These are phyloP conservation scores for Zygnema cylindricum DNA, from an alignment of 139 green algal species.

Conservation along the genomic window DNA sequence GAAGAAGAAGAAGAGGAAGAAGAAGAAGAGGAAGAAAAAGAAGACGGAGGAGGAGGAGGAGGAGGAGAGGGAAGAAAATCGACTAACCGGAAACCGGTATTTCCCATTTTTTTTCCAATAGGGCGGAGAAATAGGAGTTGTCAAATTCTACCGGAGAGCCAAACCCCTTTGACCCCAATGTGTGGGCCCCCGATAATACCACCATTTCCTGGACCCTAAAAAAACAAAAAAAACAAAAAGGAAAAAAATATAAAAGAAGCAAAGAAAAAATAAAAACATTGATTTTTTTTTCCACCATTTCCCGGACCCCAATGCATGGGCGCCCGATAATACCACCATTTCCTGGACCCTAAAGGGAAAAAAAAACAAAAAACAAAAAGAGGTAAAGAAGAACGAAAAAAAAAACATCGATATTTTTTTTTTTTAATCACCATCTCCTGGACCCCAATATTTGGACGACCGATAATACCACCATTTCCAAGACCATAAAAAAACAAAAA, in stretches of 20 bases:
- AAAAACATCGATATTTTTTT: too few species aligned
- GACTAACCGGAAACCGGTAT: not conserved
- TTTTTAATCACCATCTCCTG: too few species aligned
- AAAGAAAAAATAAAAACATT: not conserved
- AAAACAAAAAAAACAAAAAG: conserved; percentile 4
- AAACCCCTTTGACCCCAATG: conserved; percentile 87
- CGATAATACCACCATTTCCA: too few species aligned
- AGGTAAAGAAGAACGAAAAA: too few species aligned
- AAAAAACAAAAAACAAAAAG: too few species aligned
- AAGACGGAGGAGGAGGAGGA: not conserved
- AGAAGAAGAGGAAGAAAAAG: too few species aligned
- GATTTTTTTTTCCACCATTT: not conserved
- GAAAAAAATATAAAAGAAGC: not conserved
- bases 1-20: too few species aligned
- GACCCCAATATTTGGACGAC: too few species aligned
- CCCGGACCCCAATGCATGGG: conserved; percentile 79
- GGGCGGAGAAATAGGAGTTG: conserved; percentile 85
- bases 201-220: conserved; percentile 68
- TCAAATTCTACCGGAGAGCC: conserved; percentile 89
- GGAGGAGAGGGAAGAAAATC: not conserved
- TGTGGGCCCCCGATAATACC: conserved; percentile 78
- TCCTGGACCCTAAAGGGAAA: conserved; percentile 36
- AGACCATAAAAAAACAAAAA: too few species aligned
- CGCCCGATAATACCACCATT: conserved; percentile 77
- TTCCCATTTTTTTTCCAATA: conserved; percentile 36